A percentile compares a stretch with the other conserved stretches of the same genome.
phyloP scores from a whole-genome alignment of 108 stramenopile genomes.

The Nitzschia sp. region DNA sequence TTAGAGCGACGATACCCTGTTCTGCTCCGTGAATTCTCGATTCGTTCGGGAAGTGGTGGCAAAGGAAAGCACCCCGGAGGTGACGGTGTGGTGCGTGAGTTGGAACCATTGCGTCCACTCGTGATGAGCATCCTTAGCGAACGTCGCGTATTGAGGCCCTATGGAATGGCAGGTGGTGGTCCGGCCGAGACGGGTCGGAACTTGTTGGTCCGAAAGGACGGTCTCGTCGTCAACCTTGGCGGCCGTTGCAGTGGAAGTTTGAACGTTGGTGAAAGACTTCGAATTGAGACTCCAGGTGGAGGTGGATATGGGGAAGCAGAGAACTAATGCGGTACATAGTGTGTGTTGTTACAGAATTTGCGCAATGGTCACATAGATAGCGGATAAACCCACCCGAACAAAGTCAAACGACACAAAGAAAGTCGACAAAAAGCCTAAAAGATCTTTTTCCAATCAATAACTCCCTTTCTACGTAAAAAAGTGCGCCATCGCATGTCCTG shows the following conservation, averaged over 20 bases:
- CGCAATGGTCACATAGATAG: no score
- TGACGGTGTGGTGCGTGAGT: constrained; percentile 91
- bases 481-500: no score
- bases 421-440: no score
- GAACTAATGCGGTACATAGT: neutral
- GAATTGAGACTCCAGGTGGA: constrained; percentile 90
- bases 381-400: no score
- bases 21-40: constrained; percentile 82
- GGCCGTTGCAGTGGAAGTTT: constrained; percentile 87
- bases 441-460: no score
- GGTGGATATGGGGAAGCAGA: constrained; percentile 74
- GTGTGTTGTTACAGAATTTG: no score
- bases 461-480: no score
- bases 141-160: constrained; percentile 89
- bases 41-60: constrained; percentile 93
- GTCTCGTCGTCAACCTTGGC: constrained; percentile 87
- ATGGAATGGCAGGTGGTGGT: constrained; percentile 92
- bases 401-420: no score
- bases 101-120: constrained; percentile 92
- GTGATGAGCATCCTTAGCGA: constrained; percentile 94
- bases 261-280: constrained; percentile 77
- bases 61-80: constrained; percentile 87
- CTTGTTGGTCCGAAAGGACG: constrained; percentile 69
- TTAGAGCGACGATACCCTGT: constrained; percentile 95
- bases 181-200: constrained; percentile 86